A percentile compares a stretch with the other conserved stretches of the same genome.
phyloP scores from a whole-genome alignment of 129 eudicot genomes.

The Gnaphalium uliginosum region DNA sequence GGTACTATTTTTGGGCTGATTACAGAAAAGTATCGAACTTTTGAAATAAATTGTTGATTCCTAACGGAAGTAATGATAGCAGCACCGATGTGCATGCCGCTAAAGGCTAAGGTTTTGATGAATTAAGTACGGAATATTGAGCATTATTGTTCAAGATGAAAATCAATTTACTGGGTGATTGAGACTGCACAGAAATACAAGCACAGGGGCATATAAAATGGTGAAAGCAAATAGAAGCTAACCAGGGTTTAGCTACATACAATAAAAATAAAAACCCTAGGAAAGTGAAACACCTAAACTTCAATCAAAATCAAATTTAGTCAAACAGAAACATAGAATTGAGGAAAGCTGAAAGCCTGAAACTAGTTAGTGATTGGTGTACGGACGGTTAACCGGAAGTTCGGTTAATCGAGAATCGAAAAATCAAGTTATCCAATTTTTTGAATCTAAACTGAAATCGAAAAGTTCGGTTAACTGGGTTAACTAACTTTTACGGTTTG shows the following conservation, averaged over 20 bases:
- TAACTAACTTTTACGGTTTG: too few relatives aligned
- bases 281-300: too few relatives aligned
- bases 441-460: too few relatives aligned
- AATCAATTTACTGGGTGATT: neutral
- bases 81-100: constrained; percentile 48
- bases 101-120: constrained; percentile 20
- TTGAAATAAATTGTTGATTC: constrained; percentile 34
- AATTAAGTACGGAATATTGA: constrained; percentile 5
- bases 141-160: constrained; percentile 14
- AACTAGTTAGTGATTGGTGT: too few relatives aligned
- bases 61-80: constrained; percentile 27
- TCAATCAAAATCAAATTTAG: too few relatives aligned
- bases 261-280: neutral
- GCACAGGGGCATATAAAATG: neutral
- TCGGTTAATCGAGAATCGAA: too few relatives aligned
- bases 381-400: too few relatives aligned
- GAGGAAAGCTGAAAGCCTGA: too few relatives aligned
- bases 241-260: neutral
- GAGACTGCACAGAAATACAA: neutral
- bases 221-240: neutral
- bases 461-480: too few relatives aligned
- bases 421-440: too few relatives aligned
- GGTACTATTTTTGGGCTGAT: constrained; percentile 23
- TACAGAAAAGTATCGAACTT: constrained; percentile 40
- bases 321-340: too few relatives aligned